phyloP scores from a whole-genome alignment of 805 yeast genomes.

The Vanderwaltozyma yarrowii region DNA sequence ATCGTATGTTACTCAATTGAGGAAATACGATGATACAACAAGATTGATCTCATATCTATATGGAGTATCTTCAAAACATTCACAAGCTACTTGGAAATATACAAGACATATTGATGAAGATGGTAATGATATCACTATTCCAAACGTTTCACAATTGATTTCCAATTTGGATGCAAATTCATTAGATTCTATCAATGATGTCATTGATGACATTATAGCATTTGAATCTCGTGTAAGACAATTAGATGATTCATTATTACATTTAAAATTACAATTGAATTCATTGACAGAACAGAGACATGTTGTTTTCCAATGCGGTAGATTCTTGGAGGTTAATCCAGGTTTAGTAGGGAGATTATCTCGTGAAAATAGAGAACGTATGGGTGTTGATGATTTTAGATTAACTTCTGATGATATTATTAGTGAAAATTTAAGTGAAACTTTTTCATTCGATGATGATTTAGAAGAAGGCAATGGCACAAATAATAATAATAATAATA shows the following conservation, averaged over 20 bases:
- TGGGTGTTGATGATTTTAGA: slow-evolving; percentile 8
- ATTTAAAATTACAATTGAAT: slow-evolving; percentile 50
- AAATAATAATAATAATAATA: not conserved
- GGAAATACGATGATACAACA: slow-evolving; percentile 71
- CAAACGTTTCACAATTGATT: slow-evolving; percentile 11
- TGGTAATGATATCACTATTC: slow-evolving; percentile 14
- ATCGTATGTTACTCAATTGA: slow-evolving; percentile 76
- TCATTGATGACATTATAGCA: slow-evolving; percentile 48
- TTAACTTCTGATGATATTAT: slow-evolving; percentile 4
- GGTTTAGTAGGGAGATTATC: slow-evolving; percentile 20
- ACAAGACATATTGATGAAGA: slow-evolving; percentile 25
- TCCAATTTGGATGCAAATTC: slow-evolving; percentile 20
- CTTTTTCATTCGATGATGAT: slow-evolving; percentile 15
- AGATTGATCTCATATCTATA: slow-evolving; percentile 54
- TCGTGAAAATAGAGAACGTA: slow-evolving; percentile 16
- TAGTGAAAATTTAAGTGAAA: slow-evolving; percentile 20
- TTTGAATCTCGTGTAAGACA: slow-evolving; percentile 67
- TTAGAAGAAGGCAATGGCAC: not conserved
- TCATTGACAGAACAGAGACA: slow-evolving; percentile 62
- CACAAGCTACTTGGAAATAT: slow-evolving; percentile 29
- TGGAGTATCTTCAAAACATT: slow-evolving; percentile 38
- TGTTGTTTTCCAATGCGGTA: slow-evolving; percentile 41
- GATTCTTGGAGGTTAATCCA: slow-evolving; percentile 36
- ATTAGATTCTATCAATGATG: slow-evolving; percentile 43
- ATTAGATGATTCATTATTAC: slow-evolving; percentile 58